Conservation (phyloP, 2,329 filamentous ascomycete genomes). For the Dactylellina haptotyla region DNA sequence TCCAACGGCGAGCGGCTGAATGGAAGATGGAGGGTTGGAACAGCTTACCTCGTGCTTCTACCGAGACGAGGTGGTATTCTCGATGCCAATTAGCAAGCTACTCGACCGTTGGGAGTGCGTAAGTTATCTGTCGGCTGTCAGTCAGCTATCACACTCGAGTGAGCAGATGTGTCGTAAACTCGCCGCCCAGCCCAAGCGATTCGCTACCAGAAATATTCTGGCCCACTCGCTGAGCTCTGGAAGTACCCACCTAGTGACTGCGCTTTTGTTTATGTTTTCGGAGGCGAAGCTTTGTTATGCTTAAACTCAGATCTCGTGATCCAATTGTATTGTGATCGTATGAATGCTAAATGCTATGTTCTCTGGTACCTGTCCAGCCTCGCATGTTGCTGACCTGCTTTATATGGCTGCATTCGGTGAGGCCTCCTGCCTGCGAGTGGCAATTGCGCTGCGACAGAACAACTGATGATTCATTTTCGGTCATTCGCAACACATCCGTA, state of each 20-base stretch:
- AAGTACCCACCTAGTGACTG: slow-evolving; percentile 26
- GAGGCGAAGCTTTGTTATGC: too few species aligned
- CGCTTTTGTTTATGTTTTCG: slow-evolving; percentile 23
- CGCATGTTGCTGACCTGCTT: slow-evolving; percentile 12
- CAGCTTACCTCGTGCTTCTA: slow-evolving; percentile 29
- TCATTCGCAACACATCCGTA: slow-evolving; percentile 33
- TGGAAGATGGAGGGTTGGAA: slow-evolving; percentile 17
- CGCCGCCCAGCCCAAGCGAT: slow-evolving; percentile 33
- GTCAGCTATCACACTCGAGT: not conserved
- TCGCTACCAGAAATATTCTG: slow-evolving; percentile 41
- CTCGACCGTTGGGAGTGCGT: not conserved
- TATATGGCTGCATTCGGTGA: slow-evolving; percentile 25
- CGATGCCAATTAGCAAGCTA: slow-evolving; percentile 17
- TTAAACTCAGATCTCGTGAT: slow-evolving; percentile 32
- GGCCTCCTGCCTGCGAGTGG: too few species aligned
- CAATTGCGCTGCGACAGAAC: not conserved
- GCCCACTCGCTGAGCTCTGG: slow-evolving; percentile 23
- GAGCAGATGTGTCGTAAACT: slow-evolving; percentile 32
- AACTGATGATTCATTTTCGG: slow-evolving; percentile 42
- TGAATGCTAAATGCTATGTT: too few species aligned
- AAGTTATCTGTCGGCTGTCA: not conserved
- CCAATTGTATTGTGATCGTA: not conserved
- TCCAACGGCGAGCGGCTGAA: slow-evolving; percentile 44
- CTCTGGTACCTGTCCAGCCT: too few species aligned
- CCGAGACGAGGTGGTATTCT: not conserved